These are phyloP conservation scores for Colletotrichum cereale DNA, from an alignment of 2,329 filamentous ascomycete species.

Conservation along the genomic window DNA sequence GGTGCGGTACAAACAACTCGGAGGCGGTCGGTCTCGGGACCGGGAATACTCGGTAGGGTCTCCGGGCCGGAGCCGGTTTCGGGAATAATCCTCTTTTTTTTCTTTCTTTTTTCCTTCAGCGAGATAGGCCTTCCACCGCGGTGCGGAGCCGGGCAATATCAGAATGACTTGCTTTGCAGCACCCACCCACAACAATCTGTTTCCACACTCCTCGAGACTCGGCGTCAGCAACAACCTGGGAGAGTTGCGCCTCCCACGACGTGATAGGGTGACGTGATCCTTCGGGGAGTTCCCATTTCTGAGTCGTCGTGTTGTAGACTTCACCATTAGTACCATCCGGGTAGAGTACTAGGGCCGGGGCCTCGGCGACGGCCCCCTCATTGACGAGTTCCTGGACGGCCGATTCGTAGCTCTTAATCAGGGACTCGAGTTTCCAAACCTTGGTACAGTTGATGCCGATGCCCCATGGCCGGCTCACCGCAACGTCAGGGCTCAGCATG, in stretches of 20 bases:
- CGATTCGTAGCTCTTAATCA: conserved; percentile 68
- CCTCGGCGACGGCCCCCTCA: conserved; percentile 50
- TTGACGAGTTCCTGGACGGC: conserved; percentile 55
- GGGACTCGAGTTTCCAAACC: conserved; percentile 68
- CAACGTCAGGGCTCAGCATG: conserved; percentile 51
- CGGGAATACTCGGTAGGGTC: conserved; percentile 13
- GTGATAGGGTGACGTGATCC: conserved; percentile 42
- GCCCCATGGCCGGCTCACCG: conserved; percentile 63
- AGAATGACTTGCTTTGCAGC: conserved; percentile 60
- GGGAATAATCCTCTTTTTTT: background rate
- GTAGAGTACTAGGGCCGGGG: conserved; percentile 72
- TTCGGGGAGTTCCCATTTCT: conserved; percentile 67
- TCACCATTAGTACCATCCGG: conserved; percentile 78
- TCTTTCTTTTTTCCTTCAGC: background rate
- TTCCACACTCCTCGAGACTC: conserved; percentile 55
- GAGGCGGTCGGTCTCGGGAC: conserved; percentile 20
- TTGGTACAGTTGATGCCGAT: conserved; percentile 79
- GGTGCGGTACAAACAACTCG: conserved; percentile 12
- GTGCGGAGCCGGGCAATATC: conserved; percentile 41
- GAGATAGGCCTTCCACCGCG: conserved; percentile 31
- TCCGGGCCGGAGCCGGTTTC: conserved; percentile 9
- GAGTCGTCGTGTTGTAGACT: conserved; percentile 73
- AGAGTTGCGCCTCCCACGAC: conserved; percentile 62
- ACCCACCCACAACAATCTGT: conserved; percentile 64
- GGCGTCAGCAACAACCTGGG: conserved; percentile 54